Evolutionary conservation across 768 basidiomycete species (phyloP).

Genomic region (Stropharia rugosoannulata): DNA sequence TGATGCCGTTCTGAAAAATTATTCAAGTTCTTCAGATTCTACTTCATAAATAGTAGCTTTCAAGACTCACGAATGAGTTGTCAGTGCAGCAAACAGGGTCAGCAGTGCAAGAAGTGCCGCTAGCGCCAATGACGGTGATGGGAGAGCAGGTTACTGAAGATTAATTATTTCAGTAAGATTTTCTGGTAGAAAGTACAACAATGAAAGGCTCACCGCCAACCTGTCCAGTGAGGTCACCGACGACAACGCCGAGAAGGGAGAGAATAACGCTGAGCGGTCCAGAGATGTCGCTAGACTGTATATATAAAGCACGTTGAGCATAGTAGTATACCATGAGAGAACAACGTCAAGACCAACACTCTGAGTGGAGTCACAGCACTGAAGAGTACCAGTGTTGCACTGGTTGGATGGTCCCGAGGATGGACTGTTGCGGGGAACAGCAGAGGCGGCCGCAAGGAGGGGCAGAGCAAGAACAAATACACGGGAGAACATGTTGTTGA

Average conservation of each 20-base stretch:
- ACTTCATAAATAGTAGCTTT: background rate
- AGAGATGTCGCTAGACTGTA: slow-evolving; percentile 13
- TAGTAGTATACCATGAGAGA: background rate
- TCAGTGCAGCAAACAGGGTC: slow-evolving; percentile 31
- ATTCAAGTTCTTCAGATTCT: background rate
- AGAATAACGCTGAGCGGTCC: slow-evolving; percentile 11
- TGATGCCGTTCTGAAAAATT: slow-evolving; percentile 20
- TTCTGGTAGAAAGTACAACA: too few species aligned
- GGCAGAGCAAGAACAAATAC: slow-evolving; percentile 20
- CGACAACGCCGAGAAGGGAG: slow-evolving; percentile 27
- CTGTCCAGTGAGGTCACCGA: slow-evolving; percentile 15
- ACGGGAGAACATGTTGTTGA: slow-evolving; percentile 8
- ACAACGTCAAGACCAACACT: slow-evolving; percentile 11
- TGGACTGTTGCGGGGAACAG: slow-evolving; percentile 12
- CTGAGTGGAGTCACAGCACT: slow-evolving; percentile 25
- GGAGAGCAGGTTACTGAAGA: slow-evolving; percentile 28
- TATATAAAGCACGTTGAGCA: background rate
- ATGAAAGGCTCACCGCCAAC: slow-evolving; percentile 13
- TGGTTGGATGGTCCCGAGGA: slow-evolving; percentile 11
- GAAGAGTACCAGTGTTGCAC: slow-evolving; percentile 26
- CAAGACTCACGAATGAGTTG: slow-evolving; percentile 23
- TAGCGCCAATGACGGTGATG: slow-evolving; percentile 24
- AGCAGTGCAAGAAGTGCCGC: slow-evolving; percentile 20
- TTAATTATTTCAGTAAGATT: slow-evolving; percentile 1
- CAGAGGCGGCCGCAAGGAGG: slow-evolving; percentile 20